Conservation (phyloP, 2,329 filamentous ascomycete genomes). For the Aureobasidium uvarum region DNA sequence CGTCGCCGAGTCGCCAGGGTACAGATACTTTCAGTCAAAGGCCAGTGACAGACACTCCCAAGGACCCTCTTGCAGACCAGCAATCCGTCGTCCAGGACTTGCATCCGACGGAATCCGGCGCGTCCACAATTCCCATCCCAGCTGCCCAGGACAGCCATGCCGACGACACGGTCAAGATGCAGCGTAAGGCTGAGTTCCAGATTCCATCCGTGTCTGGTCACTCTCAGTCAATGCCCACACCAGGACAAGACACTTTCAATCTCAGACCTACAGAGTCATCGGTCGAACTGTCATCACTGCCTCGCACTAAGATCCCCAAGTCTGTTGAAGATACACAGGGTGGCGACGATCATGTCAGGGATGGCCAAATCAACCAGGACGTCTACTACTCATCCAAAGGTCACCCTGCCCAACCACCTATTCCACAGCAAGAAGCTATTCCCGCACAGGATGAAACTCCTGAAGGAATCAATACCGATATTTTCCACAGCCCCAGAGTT, state of each 20-base stretch:
- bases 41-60: constrained; percentile 39
- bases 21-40: constrained; percentile 40
- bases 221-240: constrained; percentile 38
- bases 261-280: constrained; percentile 49
- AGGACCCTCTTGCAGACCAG: constrained; percentile 39
- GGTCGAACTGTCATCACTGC: constrained; percentile 53
- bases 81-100: constrained; percentile 35
- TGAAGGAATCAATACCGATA: constrained; percentile 58
- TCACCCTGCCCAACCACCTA: background rate
- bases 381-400: constrained; percentile 47
- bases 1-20: constrained; percentile 31
- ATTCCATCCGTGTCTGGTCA: constrained; percentile 54
- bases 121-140: constrained; percentile 44
- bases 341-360: constrained; percentile 43
- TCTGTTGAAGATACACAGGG: constrained; percentile 49
- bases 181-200: constrained; percentile 48
- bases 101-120: constrained; percentile 41
- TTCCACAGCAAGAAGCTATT: constrained; percentile 38
- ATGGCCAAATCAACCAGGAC: constrained; percentile 54
- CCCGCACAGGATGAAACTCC: constrained; percentile 47
- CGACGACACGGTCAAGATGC: constrained; percentile 48
- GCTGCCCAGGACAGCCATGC: constrained; percentile 29
- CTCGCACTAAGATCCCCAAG: constrained; percentile 57
- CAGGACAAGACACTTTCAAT: constrained; percentile 58
- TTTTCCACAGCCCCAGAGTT: constrained; percentile 57